Evolutionary conservation across 2,329 filamentous ascomycete genomes (phyloP), one percentile per base, ranked within the genome.

Genomic region (Aspergillus carbonarius): DNA sequence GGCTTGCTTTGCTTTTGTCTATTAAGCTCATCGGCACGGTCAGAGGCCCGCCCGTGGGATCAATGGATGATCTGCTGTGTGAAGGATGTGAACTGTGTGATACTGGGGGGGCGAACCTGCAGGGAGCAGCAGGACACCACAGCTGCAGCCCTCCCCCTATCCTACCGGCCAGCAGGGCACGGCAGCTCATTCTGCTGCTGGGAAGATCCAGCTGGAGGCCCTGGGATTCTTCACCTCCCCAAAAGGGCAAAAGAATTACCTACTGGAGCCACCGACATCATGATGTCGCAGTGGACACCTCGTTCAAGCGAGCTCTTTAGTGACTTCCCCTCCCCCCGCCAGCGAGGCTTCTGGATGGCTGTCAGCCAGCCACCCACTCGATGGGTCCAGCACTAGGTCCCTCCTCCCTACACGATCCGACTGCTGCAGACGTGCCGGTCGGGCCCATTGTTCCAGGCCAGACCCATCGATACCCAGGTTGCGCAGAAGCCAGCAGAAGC

Each of bases 51-150:
- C 25, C 30, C 13, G 39, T 32, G 34, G 30, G 39, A 17, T 49
- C 47, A 15, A 30, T 4, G n/a, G 30, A 20, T 13, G 51, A 37
- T 42, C 37, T 54, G 27, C 35, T 37, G 23, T 20, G 55, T 51
- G n/a, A n/a, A n/a, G n/a, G n/a, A n/a, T n/a, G n/a, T n/a, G 39
- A 25, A 32, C 34, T 46, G 42, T 58, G 60, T 62, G 57, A 62
- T 62, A 53, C 49, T 57, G 44, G 34, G 44, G 34, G 18, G 27
- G 17, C 23, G 20, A 46, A 47, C 55, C 25, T 60, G 57, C 60
- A 62, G 57, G 54, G 40, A 57, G 57, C 60, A 62, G 54, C 60
- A 62, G 54, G 40, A 20, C 44, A 47, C 44, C 57, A 27, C 34
- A 40, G 35, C 17, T 48, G 35, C 35, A 30, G n/a, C 23, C 18